phyloP scores from a whole-genome alignment of 148 eudicot genomes.

The Amaranthus palmeri region DNA sequence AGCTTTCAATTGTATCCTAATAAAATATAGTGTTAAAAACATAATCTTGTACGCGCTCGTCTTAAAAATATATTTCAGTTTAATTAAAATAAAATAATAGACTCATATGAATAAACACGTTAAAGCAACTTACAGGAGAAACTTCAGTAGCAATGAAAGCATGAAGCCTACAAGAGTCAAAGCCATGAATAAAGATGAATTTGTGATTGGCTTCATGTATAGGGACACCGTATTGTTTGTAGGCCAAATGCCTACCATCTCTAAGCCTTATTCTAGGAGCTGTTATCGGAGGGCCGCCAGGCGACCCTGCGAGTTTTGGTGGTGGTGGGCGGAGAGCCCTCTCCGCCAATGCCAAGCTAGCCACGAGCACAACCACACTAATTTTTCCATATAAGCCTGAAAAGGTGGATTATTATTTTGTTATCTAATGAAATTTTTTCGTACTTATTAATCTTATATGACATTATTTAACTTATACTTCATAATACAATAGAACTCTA shows the following conservation, averaged over 20 bases:
- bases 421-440: too few relatives aligned
- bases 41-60: too few relatives aligned
- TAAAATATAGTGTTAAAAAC: background rate
- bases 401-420: background rate
- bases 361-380: constrained; percentile 40
- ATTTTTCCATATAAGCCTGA: constrained; percentile 49
- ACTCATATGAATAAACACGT: background rate
- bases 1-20: constrained; percentile 37
- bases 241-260: constrained; percentile 77
- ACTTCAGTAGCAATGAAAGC: constrained; percentile 40
- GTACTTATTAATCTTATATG: too few relatives aligned
- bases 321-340: constrained; percentile 52
- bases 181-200: constrained; percentile 57
- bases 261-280: constrained; percentile 53
- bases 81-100: background rate
- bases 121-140: constrained; percentile 39
- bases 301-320: constrained; percentile 59
- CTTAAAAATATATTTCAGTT: too few relatives aligned
- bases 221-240: constrained; percentile 62
- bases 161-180: constrained; percentile 42
- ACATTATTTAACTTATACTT: too few relatives aligned
- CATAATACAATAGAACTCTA: too few relatives aligned
- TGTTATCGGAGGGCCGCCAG: constrained; percentile 58
- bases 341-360: constrained; percentile 61
- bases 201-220: constrained; percentile 55